Evolutionary conservation across 2,329 filamentous ascomycete species (phyloP), one percentile per base, ranked within the genome.

Genomic region (Curvularia lunata): DNA sequence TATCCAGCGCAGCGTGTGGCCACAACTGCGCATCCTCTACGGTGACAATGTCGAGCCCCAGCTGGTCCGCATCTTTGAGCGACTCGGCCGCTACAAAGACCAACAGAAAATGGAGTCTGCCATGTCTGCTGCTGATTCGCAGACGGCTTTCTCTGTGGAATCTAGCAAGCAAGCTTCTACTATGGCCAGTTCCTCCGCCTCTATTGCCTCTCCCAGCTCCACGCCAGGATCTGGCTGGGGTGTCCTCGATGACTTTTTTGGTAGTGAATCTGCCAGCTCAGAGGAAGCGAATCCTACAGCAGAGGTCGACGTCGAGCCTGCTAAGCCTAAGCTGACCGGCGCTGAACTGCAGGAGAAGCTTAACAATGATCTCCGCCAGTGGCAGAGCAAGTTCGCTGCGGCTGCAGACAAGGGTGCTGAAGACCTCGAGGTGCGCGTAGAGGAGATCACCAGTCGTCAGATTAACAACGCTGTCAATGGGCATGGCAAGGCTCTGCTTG

Each of bases 1-100:
- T 70, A 79, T 96, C 32, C 86, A 92, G 56, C 85, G 86, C 46
- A 88, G 87, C 1, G 81, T 98, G 16, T 95, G 91, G 89, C 94
- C 94, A 1, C 88, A 90, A 63, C 62, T 97, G 10, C 87, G 90
- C 25, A 84, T 90, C 13, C 80, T 97, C 5, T 98, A 98, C 71
- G 86, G 88, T 10, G 88, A 97, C 71, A 97, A 96, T 68, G 93
- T 99, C 3, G 93, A 98, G 79, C 96, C 96, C 13, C 96, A 99
- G 77, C 84, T 99, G 13, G 86, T 94, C 55, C 91, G 92, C 69
- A 98, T 99, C 69, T 91, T 91, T 12, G 90, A 97, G 79, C 88
- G 93, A 45, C 84, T 99, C 10, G 93, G 92, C 40, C 84, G 90
- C 47, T 91, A 92, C 77, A 88, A 83, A 63, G 83, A 85, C 67